Percentiles rank a stretch among this genome's conserved stretches.
Conservation (phyloP, 495 filamentous ascomycete species). For the Daldinia loculata region DNA sequence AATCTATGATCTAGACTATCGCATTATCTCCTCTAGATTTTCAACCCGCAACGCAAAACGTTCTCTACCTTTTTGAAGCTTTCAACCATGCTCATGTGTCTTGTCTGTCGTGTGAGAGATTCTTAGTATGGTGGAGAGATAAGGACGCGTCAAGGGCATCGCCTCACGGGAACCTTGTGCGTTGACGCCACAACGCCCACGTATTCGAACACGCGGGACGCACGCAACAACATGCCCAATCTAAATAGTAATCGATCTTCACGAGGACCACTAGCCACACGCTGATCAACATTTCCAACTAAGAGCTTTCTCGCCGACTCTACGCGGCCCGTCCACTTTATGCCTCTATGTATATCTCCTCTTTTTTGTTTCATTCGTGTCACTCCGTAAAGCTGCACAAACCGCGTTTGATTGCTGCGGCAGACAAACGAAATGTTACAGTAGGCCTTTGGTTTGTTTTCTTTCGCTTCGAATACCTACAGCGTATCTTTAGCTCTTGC, state of each 20-base stretch:
- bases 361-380: not conserved
- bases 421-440: constrained; percentile 25
- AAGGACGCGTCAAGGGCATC: constrained; percentile 36
- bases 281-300: constrained; percentile 32
- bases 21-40: not conserved
- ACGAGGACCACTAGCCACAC: constrained; percentile 16
- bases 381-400: not conserved
- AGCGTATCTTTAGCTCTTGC: not conserved
- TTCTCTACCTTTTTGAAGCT: not conserved
- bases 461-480: constrained; percentile 2
- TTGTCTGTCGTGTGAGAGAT: not conserved
- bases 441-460: constrained; percentile 11
- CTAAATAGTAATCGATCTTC: constrained; percentile 15
- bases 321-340: constrained; percentile 21
- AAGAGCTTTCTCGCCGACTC: constrained; percentile 13
- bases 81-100: not conserved
- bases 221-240: constrained; percentile 26
- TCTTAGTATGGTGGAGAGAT: not conserved
- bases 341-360: not conserved
- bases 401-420: constrained; percentile 25
- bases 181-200: constrained; percentile 33
- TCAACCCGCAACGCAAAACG: no score
- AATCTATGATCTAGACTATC: not conserved
- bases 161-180: constrained; percentile 16
- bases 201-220: constrained; percentile 22